Percentiles rank a stretch among this genome's conserved stretches.
These are phyloP conservation scores for Daedalea quercina DNA, from an alignment of 768 basidiomycete genomes.

Conservation along the genomic window DNA sequence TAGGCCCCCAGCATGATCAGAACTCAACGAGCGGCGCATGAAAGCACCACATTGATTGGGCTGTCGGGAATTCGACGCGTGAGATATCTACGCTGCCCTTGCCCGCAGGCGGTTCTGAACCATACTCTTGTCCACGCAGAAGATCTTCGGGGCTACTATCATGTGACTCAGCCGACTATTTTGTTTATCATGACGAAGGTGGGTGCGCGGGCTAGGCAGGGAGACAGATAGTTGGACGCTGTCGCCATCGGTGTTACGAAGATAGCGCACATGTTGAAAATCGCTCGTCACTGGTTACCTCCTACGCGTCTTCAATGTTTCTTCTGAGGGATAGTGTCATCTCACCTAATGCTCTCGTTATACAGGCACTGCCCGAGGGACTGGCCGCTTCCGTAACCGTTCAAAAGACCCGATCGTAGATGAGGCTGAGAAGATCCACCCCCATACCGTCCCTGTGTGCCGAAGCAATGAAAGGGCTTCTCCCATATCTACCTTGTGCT, in stretches of 20 bases:
- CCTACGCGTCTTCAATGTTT: not conserved
- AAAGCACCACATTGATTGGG: constrained; percentile 4
- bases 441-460: not conserved
- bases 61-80: not conserved
- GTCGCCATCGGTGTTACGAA: not conserved
- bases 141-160: not conserved
- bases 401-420: not conserved
- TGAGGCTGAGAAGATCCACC: not conserved
- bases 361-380: not conserved
- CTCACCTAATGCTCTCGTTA: not conserved
- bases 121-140: not conserved
- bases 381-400: not conserved
- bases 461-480: not conserved
- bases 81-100: not conserved
- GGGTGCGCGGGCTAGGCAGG: not conserved
- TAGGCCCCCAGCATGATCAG: constrained; percentile 3
- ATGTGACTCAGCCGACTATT: constrained; percentile 1
- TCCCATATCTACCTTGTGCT: not conserved
- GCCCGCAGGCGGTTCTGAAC: not conserved
- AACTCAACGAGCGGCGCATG: constrained; percentile 1
- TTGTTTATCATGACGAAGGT: not conserved
- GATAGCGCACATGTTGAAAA: not conserved
- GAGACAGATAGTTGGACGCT: not conserved
- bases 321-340: not conserved
- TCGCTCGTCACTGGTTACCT: not conserved